Percentiles rank a stretch among this genome's conserved stretches.
These are phyloP conservation scores for Cucumis cinereus DNA, from an alignment of 306 rosid genomes.

Conservation along the genomic window DNA sequence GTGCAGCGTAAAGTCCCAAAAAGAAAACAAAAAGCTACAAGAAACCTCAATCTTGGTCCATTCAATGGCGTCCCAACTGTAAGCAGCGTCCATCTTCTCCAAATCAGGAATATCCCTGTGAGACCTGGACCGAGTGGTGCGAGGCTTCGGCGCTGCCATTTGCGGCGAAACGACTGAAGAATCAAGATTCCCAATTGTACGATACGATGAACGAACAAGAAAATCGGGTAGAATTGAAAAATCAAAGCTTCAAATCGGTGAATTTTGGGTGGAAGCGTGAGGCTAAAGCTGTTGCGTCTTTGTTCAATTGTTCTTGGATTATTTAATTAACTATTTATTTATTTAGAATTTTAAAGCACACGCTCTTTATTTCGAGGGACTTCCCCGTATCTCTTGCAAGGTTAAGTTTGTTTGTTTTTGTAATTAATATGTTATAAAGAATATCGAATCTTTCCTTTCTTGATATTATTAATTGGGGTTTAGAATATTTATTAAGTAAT, in stretches of 20 bases:
- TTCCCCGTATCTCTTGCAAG: neutral
- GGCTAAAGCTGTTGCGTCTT: neutral
- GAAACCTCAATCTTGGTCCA: constrained; percentile 85
- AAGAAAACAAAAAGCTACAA: neutral
- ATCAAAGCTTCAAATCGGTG: neutral
- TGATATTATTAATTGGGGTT: neutral
- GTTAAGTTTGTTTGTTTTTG: neutral
- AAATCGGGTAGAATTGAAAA: neutral
- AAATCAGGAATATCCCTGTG: constrained; percentile 48
- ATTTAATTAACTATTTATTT: neutral
- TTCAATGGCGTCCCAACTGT: constrained; percentile 80
- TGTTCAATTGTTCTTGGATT: neutral
- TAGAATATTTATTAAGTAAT: too few species aligned
- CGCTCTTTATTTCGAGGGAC: neutral
- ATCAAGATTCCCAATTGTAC: neutral
- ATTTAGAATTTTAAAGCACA: neutral
- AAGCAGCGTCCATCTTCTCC: constrained; percentile 55
- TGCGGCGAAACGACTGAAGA: constrained; percentile 22
- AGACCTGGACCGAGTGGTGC: constrained; percentile 38
- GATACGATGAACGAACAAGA: neutral
- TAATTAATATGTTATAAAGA: neutral
- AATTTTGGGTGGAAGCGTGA: constrained; percentile 1
- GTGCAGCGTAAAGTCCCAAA: constrained; percentile 4
- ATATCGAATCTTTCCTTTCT: neutral
- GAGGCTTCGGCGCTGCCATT: constrained; percentile 48